These are phyloP conservation scores for Cymbomonas tetramitiformis DNA, from an alignment of 139 green algal species.

Conservation along the genomic window DNA sequence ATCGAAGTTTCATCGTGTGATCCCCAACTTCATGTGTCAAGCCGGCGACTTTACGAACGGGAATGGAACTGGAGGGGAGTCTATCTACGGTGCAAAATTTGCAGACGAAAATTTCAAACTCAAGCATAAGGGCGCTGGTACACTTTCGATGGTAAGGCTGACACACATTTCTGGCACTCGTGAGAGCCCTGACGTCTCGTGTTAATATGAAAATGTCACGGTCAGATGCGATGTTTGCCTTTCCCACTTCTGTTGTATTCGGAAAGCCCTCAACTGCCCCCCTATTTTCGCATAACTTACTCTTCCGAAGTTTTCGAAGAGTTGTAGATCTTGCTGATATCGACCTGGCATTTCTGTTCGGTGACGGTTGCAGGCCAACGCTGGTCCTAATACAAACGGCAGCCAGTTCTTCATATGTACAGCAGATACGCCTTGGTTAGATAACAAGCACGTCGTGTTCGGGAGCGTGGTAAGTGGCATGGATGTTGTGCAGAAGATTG, in stretches of 20 bases:
- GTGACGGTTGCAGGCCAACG: no score
- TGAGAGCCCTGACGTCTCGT: no score
- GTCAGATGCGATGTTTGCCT: no score
- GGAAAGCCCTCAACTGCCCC: no score
- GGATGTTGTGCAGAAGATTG: conserved; percentile 18
- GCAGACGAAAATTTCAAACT: conserved; percentile 66
- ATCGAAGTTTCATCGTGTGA: conserved; percentile 27
- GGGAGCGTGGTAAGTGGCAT: conserved; percentile 15
- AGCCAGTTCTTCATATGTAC: conserved; percentile 33
- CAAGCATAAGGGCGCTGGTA: conserved; percentile 49
- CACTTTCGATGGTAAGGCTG: conserved; percentile 40
- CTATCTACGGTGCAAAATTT: conserved; percentile 46
- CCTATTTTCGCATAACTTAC: no score
- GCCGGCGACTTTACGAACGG: conserved; percentile 39
- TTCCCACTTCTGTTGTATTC: no score
- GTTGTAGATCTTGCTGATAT: no score
- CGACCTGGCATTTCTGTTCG: no score
- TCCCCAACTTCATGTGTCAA: conserved; percentile 22
- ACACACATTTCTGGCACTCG: no score
- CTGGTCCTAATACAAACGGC: conserved; percentile 30
- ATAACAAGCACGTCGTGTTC: conserved; percentile 25
- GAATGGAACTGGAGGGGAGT: conserved; percentile 43
- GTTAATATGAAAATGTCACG: no score
- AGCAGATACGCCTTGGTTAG: conserved; percentile 8
- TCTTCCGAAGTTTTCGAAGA: no score